Evolutionary conservation across 768 basidiomycete species (phyloP).

Genomic region (Phlebiopsis flavidoalba): DNA sequence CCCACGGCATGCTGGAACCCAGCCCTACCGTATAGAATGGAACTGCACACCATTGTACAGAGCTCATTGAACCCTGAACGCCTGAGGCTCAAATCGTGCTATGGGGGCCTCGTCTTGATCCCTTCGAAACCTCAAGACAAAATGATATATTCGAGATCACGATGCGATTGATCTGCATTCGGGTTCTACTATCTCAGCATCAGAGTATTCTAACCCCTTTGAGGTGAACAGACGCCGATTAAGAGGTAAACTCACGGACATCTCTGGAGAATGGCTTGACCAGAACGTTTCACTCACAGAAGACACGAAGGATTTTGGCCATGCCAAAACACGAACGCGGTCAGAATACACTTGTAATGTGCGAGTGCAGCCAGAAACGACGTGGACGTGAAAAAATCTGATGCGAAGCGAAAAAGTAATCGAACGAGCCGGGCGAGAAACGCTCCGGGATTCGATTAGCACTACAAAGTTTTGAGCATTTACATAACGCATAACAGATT

Average conservation of each 20-base stretch:
- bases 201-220: not conserved
- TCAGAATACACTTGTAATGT: conserved; percentile 56
- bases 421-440: conserved; percentile 70
- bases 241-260: not conserved
- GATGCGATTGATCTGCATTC: too few species aligned
- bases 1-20: not conserved
- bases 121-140: too few species aligned
- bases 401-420: conserved; percentile 76
- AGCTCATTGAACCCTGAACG: too few species aligned
- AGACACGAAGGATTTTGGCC: conserved; percentile 17
- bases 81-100: too few species aligned
- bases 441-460: conserved; percentile 81
- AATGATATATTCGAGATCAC: too few species aligned
- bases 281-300: not conserved
- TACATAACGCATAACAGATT: not conserved
- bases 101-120: too few species aligned
- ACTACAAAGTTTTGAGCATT: conserved; percentile 37
- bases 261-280: not conserved
- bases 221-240: not conserved
- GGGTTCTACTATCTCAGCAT: not conserved
- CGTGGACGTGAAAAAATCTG: conserved; percentile 87
- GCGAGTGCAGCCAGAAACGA: conserved; percentile 66
- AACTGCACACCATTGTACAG: too few species aligned
- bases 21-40: too few species aligned
- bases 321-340: conserved; percentile 58